Conservation (phyloP, 176 grass and related monocot genomes). For the Eragrostis nindensis region DNA sequence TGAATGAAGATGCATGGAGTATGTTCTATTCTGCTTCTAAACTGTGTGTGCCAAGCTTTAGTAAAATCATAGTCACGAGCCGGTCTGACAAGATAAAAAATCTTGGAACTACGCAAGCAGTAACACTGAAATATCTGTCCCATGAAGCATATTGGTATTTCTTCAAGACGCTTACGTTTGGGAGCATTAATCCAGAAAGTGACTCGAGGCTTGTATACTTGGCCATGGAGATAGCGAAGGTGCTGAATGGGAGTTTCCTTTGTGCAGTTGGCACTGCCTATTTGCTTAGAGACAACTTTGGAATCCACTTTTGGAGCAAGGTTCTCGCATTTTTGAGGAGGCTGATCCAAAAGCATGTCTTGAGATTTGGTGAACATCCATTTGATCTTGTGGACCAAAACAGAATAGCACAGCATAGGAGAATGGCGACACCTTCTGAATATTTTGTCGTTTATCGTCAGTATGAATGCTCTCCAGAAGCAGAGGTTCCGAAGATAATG, state of each 20-base stretch:
- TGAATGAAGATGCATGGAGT: neutral
- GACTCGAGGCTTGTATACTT: neutral
- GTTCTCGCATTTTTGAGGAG: neutral
- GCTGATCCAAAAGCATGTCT: neutral
- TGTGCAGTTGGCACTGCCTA: neutral
- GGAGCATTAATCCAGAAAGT: neutral
- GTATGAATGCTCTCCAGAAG: neutral
- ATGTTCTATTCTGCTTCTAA: neutral
- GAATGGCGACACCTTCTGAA: neutral
- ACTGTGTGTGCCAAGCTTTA: neutral
- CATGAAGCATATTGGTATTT: constrained; percentile 15
- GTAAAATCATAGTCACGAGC: constrained; percentile 28
- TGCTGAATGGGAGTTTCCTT: neutral
- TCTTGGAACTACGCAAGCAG: neutral
- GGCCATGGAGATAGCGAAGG: neutral
- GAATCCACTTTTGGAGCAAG: neutral
- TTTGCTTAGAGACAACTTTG: neutral
- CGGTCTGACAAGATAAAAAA: neutral
- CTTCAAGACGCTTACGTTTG: neutral
- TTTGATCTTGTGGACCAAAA: too few relatives aligned
- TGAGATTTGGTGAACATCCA: neutral
- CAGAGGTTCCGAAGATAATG: neutral
- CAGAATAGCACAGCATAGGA: too few relatives aligned
- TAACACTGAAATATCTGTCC: neutral
- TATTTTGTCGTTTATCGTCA: neutral